Base-by-base conservation (phyloP, 768 basidiomycete species). In the Leccinum disarticulatum region DNA sequence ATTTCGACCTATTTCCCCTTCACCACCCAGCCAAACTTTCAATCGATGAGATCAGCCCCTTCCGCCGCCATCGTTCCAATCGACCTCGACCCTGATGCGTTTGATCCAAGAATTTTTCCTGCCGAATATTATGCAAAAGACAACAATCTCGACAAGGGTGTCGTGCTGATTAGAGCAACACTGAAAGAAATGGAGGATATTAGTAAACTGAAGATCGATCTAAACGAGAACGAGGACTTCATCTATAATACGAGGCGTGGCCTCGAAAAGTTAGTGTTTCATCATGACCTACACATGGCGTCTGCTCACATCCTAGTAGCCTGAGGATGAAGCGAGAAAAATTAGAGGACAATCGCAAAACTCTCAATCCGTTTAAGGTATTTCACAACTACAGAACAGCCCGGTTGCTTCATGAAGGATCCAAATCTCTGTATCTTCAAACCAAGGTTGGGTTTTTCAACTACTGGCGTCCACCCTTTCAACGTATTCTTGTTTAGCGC, bases 161-260 rank as follows among this genome's bases (percentile, higher is more conserved):
- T 13, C 6, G 0, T 58, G 10, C 14, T 66, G 15, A 35, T 66
- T 3, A 14, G 1, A 13, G 54, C 57, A 13, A 66, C 64, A 6
- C 19, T 62, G 13, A 35, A 61, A 0, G 63, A 65, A 19, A 61
- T 64, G 48, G 13, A 4, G 0, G 15, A 17, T 11, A 61, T 65
- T 6, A 13, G 1, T 0, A 1, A 47, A 3, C 3, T 62, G 13
- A 28, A 1, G 2, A 1, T 30, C 38, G 63, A 65, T 49, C 50
- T 59, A 6, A 47, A 43, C 38, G 9, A 35, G 6, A 43, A 59
- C 33, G n/a, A 4, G 0, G 19, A 46, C 5, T 66, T 61, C 10
- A 6, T 59, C 15, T 52, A 4, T 3, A 27, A 27, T 27, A 27
- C 27, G 27, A 35, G 55, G 36, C 0, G 38, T 10, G 7, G 11